Evolutionary conservation across 2,329 filamentous ascomycete genomes (phyloP), one percentile per base, ranked within the genome.

Genomic region (Chaetoscypha palmicola): DNA sequence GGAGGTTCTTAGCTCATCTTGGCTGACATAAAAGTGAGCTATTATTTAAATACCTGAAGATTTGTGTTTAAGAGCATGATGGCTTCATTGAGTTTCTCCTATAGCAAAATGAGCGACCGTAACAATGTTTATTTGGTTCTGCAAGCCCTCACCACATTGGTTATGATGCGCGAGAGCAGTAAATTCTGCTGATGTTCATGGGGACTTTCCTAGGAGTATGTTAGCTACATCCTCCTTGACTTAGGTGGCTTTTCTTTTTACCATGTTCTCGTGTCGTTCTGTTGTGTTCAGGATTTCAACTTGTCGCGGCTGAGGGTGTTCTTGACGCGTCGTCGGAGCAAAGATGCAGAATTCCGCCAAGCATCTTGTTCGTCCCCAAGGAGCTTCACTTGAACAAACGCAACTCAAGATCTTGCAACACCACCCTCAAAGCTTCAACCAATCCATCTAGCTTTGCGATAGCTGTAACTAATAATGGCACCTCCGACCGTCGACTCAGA

Each of bases 21-120:
- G n/a, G n/a, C n/a, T n/a, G n/a, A n/a, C n/a, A n/a, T n/a, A n/a
- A n/a, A n/a, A n/a, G n/a, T n/a, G n/a, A n/a, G n/a, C n/a, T 14
- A 7, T 31, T 16, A 11, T 33, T 14, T 22, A 8, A 16, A 16
- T 65, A 90, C 88, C 67, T 94, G 86, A 1, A 98, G 80, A 38
- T 79, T 86, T 66, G 88, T 94, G 67, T 97, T 98, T 75, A 97
- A 78, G 40, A 91, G 81, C 68, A 92, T 79, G 41, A 97, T 77
- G 1, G 92, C 84, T 67, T 97, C 92, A 58, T 98, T 98, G 33
- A 98, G 76, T 67, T 98, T 98, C 68, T 97, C 92, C 91, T 97
- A 49, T 5, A n/a, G 11, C 22, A 3, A 21, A 16, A 17, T 45
- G 28, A 45, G 31, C 28, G 14, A 2, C 20, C n/a, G 7, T 8